These are phyloP conservation scores for Fusarium chaquense DNA, from an alignment of 2,329 filamentous ascomycete genomes.

Conservation along the genomic window DNA sequence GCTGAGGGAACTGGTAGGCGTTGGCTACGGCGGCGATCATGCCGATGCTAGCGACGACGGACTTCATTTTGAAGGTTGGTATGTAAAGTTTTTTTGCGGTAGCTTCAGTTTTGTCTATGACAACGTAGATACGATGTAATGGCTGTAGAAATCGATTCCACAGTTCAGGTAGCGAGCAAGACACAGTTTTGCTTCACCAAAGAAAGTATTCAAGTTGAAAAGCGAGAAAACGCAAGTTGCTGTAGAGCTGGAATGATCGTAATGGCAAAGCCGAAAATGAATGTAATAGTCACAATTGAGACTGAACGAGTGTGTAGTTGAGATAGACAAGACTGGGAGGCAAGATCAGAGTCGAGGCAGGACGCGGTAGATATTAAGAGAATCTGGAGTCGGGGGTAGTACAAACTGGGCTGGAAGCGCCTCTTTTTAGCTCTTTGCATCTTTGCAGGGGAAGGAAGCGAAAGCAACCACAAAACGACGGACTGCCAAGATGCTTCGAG, in stretches of 20 bases:
- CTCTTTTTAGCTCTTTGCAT: conserved; percentile 42
- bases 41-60: conserved; percentile 57
- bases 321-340: conserved; percentile 42
- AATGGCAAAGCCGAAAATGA: conserved; percentile 47
- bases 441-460: conserved; percentile 40
- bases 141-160: conserved; percentile 52
- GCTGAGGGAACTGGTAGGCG: conserved; percentile 53
- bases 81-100: conserved; percentile 23
- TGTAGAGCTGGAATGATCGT: conserved; percentile 48
- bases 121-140: conserved; percentile 37
- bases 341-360: conserved; percentile 37
- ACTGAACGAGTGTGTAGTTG: conserved; percentile 45
- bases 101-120: conserved; percentile 45
- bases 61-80: conserved; percentile 60
- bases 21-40: conserved; percentile 61
- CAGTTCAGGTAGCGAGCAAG: conserved; percentile 44
- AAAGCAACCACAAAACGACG: conserved; percentile 46
- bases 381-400: conserved; percentile 39
- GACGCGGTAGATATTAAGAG: conserved; percentile 48
- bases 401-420: conserved; percentile 39
- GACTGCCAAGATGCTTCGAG: conserved; percentile 43
- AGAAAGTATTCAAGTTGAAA: conserved; percentile 43
- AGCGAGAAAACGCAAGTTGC: conserved; percentile 38
- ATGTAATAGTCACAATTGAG: conserved; percentile 48
- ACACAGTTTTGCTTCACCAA: conserved; percentile 51